A percentile compares a stretch with the other conserved stretches of the same genome.
phyloP scores from a whole-genome alignment of 2,329 filamentous ascomycete genomes.

The Microdochium paspali region DNA sequence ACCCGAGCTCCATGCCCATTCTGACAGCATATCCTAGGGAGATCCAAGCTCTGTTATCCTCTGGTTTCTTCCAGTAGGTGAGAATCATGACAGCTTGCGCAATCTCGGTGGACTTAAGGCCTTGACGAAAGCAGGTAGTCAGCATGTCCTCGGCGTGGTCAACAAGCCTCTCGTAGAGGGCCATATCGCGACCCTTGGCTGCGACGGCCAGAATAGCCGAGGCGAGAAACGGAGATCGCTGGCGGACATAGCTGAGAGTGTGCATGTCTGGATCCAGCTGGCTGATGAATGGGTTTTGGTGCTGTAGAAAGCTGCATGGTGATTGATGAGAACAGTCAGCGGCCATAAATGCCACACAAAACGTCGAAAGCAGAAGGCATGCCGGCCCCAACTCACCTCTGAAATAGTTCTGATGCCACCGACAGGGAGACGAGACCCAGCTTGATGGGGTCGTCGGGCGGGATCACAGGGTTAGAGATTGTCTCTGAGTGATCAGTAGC shows the following conservation, averaged over 20 bases:
- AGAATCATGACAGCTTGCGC: slow-evolving; percentile 27
- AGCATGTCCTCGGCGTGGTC: slow-evolving; percentile 20
- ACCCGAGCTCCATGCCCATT: slow-evolving; percentile 28
- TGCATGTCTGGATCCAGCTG: slow-evolving; percentile 27
- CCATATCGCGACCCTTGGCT: slow-evolving; percentile 24
- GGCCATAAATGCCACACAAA: too few relatives aligned
- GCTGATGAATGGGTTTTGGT: slow-evolving; percentile 28
- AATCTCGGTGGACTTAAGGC: slow-evolving; percentile 25
- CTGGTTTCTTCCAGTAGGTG: slow-evolving; percentile 31
- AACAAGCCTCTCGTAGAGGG: slow-evolving; percentile 16
- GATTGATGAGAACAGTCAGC: neutral
- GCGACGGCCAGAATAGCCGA: slow-evolving; percentile 22
- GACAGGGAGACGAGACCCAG: slow-evolving; percentile 15
- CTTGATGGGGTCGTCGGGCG: slow-evolving; percentile 16
- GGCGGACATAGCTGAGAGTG: slow-evolving; percentile 24
- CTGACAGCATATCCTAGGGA: slow-evolving; percentile 28
- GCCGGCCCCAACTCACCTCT: slow-evolving; percentile 11
- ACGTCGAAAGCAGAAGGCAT: too few relatives aligned
- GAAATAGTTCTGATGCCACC: slow-evolving; percentile 19
- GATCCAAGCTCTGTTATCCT: slow-evolving; percentile 28
- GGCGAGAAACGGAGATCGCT: slow-evolving; percentile 25
- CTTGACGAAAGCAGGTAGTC: slow-evolving; percentile 17
- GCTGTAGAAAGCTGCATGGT: slow-evolving; percentile 22
- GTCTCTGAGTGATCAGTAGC: neutral
- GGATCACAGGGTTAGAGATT: slow-evolving; percentile 2